Evolutionary conservation across 805 yeast genomes (phyloP).

Genomic region (Diddensiella transvaalensis): DNA sequence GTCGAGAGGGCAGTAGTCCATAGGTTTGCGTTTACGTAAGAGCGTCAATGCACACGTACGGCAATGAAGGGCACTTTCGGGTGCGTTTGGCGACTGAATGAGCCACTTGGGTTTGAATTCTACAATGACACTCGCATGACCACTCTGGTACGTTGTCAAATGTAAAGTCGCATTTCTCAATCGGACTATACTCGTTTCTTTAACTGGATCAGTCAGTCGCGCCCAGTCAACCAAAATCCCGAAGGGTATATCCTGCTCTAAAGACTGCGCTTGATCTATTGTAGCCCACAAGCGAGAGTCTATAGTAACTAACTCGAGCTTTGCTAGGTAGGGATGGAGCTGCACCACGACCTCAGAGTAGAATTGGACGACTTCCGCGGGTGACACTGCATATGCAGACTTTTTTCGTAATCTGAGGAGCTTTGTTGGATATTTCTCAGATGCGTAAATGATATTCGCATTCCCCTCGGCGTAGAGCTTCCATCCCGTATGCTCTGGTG

Average conservation of each 20-base stretch:
- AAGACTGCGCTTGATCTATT: background rate
- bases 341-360: slow-evolving; percentile 34
- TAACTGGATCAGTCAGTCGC: background rate
- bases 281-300: background rate
- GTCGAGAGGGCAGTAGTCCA: slow-evolving; percentile 49
- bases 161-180: background rate
- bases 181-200: background rate
- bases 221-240: background rate
- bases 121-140: slow-evolving; percentile 28
- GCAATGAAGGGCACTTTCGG: slow-evolving; percentile 40
- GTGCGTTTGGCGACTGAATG: slow-evolving; percentile 41
- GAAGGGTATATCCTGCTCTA: slow-evolving; percentile 1
- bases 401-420: slow-evolving; percentile 36
- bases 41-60: slow-evolving; percentile 54
- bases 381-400: slow-evolving; percentile 36
- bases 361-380: slow-evolving; percentile 24
- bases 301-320: slow-evolving; percentile 2
- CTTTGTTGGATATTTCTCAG: slow-evolving; percentile 35
- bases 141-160: background rate
- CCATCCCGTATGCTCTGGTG: slow-evolving; percentile 34
- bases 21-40: slow-evolving; percentile 32
- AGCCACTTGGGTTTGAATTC: slow-evolving; percentile 67
- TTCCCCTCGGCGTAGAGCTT: slow-evolving; percentile 45
- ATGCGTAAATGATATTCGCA: slow-evolving; percentile 45
- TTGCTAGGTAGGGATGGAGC: slow-evolving; percentile 8